phyloP scores from a whole-genome alignment of 2,329 filamentous ascomycete genomes.

The Arthrobotrys sphaeroides region DNA sequence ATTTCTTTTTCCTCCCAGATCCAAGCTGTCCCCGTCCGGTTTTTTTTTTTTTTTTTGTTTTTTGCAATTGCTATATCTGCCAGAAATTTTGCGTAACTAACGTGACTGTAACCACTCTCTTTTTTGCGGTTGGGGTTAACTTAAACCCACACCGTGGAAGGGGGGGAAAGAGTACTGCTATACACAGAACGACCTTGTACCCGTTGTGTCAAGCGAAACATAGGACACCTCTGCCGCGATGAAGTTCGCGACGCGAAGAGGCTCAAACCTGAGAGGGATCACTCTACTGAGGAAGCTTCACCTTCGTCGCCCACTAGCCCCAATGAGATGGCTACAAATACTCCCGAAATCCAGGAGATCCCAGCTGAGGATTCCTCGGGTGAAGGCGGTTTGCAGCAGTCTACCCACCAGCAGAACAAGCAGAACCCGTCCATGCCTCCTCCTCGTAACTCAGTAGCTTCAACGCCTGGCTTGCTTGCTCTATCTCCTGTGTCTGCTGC shows the following conservation, averaged over 20 bases:
- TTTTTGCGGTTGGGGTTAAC: constrained; percentile 59
- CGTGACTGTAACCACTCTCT: constrained; percentile 60
- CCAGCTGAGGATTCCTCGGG: constrained; percentile 62
- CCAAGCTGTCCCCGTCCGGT: constrained; percentile 21
- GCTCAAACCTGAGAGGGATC: constrained; percentile 69
- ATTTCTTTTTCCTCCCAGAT: constrained; percentile 47
- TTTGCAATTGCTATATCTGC: constrained; percentile 29
- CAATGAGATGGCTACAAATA: constrained; percentile 57
- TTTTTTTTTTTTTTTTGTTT: constrained; percentile 48
- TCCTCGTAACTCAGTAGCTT: constrained; percentile 56
- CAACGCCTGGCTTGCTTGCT: constrained; percentile 56
- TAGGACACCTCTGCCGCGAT: constrained; percentile 97
- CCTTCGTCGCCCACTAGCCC: constrained; percentile 49
- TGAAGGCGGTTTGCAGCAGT: constrained; percentile 66
- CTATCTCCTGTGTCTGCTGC: constrained; percentile 56
- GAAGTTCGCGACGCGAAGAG: constrained; percentile 93
- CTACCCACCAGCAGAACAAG: constrained; percentile 65
- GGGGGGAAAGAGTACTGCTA: constrained; percentile 64
- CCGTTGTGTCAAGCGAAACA: constrained; percentile 97
- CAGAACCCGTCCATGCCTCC: constrained; percentile 59
- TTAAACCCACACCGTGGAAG: constrained; percentile 57
- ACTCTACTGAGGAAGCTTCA: constrained; percentile 55
- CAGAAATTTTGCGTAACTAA: constrained; percentile 54
- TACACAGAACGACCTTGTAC: constrained; percentile 84
- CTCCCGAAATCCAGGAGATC: constrained; percentile 61